Evolutionary conservation across 2,329 filamentous ascomycete genomes (phyloP).

Genomic region (Colletotrichum sp.): DNA sequence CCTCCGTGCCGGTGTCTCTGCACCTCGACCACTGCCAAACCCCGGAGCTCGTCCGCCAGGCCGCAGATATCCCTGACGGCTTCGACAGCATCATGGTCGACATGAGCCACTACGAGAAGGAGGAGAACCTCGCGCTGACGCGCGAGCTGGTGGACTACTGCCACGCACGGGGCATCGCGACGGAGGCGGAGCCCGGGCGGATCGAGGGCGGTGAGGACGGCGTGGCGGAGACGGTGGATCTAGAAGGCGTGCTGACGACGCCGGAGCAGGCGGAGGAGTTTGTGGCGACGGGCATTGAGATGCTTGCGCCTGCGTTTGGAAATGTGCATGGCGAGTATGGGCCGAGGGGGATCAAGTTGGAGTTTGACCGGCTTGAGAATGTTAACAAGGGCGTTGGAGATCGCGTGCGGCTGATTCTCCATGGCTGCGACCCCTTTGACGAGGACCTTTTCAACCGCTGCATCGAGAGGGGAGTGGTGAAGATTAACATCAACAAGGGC

Average conservation of each 20-base stretch:
- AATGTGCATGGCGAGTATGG: constrained; percentile 80
- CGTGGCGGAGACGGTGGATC: constrained; percentile 62
- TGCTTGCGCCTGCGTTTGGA: constrained; percentile 76
- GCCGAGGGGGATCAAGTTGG: constrained; percentile 63
- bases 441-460: constrained; percentile 53
- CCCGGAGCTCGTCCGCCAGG: constrained; percentile 61
- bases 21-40: constrained; percentile 71
- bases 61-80: constrained; percentile 53
- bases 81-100: constrained; percentile 81
- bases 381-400: background rate
- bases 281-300: constrained; percentile 73
- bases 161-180: constrained; percentile 66
- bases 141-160: constrained; percentile 66
- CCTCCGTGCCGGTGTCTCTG: constrained; percentile 63
- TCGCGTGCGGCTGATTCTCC: constrained; percentile 43
- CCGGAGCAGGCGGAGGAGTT: constrained; percentile 74
- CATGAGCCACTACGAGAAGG: constrained; percentile 76
- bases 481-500: constrained; percentile 63
- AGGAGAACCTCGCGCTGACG: constrained; percentile 70
- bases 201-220: constrained; percentile 71
- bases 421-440: constrained; percentile 62
- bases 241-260: constrained; percentile 63
- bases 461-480: constrained; percentile 54
- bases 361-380: constrained; percentile 47
- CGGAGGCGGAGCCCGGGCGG: constrained; percentile 72